A percentile compares a stretch with the other conserved stretches of the same genome.
These are phyloP conservation scores for Kurtzmaniella quercitrusa DNA, from an alignment of 1,139 yeast genomes.

Conservation along the genomic window DNA sequence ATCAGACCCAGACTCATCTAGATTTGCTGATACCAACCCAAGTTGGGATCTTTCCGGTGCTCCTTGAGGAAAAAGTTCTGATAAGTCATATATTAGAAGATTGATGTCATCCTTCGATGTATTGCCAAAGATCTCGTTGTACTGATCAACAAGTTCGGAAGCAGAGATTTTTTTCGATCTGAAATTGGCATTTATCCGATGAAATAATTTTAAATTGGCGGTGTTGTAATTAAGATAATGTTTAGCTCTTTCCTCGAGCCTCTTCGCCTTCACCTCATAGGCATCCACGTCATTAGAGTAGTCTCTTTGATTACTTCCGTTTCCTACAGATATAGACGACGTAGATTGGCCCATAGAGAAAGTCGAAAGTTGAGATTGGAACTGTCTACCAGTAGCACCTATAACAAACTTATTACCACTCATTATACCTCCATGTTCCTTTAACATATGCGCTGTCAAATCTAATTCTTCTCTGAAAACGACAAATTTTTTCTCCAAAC, in stretches of 20 bases:
- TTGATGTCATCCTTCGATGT: constrained; percentile 44
- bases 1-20: background rate
- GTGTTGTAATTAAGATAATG: constrained; percentile 62
- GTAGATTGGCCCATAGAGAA: constrained; percentile 24
- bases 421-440: constrained; percentile 69
- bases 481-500: constrained; percentile 86
- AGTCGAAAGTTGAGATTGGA: constrained; percentile 69
- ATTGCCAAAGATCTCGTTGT: constrained; percentile 46
- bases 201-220: constrained; percentile 45
- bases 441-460: constrained; percentile 81
- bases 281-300: constrained; percentile 34
- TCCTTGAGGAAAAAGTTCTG: constrained; percentile 46
- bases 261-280: constrained; percentile 48
- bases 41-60: constrained; percentile 13
- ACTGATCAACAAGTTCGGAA: constrained; percentile 44
- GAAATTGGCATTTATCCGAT: constrained; percentile 45
- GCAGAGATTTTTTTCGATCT: constrained; percentile 46
- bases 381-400: constrained; percentile 43
- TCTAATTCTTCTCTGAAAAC: constrained; percentile 88
- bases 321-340: constrained; percentile 6
- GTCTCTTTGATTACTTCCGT: constrained; percentile 2
- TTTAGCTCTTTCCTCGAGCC: constrained; percentile 83
- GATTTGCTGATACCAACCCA: constrained; percentile 3
- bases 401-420: constrained; percentile 40
- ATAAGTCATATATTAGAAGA: constrained; percentile 51